Evolutionary conservation across 805 yeast species (phyloP).

Genomic region (Isabelozyma heimii): DNA sequence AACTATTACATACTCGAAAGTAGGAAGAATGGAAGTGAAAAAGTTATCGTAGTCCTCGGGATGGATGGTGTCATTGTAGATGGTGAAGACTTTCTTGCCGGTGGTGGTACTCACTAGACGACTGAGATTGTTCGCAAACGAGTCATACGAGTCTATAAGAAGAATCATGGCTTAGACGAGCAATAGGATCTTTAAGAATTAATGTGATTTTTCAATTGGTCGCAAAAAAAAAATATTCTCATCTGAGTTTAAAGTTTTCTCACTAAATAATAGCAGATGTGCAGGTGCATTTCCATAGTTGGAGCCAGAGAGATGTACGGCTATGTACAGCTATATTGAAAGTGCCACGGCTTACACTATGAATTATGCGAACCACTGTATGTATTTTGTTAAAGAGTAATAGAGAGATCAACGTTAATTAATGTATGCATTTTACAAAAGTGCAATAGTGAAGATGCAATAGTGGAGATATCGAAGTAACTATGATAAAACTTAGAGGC

Average conservation of each 20-base stretch:
- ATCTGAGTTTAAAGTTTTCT: not conserved
- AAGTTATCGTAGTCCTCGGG: constrained; percentile 27
- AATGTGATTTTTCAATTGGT: not conserved
- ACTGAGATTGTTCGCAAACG: constrained; percentile 83
- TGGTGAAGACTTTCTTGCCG: constrained; percentile 47
- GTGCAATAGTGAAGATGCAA: too few species aligned
- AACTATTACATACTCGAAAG: constrained; percentile 72
- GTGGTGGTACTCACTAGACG: constrained; percentile 57
- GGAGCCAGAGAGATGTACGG: too few species aligned
- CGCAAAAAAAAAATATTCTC: not conserved
- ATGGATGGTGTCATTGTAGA: constrained; percentile 59
- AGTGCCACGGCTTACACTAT: too few species aligned
- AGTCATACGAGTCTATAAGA: constrained; percentile 90
- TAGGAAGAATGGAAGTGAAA: constrained; percentile 41
- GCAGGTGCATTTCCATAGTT: too few species aligned
- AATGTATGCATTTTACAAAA: too few species aligned
- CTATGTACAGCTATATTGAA: too few species aligned
- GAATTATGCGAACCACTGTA: too few species aligned
- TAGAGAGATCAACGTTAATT: too few species aligned
- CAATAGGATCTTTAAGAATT: not conserved
- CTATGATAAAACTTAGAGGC: too few species aligned
- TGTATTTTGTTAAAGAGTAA: too few species aligned
- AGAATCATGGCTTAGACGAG: constrained; percentile 42
- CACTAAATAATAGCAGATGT: not conserved
- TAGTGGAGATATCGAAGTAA: too few species aligned